A percentile compares a stretch with the other conserved stretches of the same genome.
phyloP scores from a whole-genome alignment of 2,329 filamentous ascomycete species.

The Pseudogymnoascus sp. region DNA sequence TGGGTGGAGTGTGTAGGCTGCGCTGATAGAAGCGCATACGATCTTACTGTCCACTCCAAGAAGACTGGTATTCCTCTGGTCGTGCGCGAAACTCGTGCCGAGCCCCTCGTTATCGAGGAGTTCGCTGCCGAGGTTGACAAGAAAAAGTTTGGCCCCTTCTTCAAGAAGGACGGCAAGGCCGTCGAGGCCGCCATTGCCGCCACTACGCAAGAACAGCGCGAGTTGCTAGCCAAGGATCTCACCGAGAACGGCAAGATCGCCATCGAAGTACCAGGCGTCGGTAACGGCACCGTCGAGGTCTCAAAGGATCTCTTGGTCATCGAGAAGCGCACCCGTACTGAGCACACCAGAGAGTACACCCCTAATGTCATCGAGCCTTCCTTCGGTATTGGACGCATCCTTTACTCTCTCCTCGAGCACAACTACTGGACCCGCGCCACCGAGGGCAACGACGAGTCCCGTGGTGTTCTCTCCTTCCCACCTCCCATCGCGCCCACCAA shows the following conservation, averaged over 20 bases:
- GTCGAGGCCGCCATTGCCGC: conserved; percentile 72
- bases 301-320: conserved; percentile 72
- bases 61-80: conserved; percentile 81
- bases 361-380: conserved; percentile 97
- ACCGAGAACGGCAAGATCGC: conserved; percentile 64
- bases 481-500: conserved; percentile 83
- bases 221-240: conserved; percentile 68
- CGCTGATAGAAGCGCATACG: conserved; percentile 90
- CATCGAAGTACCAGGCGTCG: conserved; percentile 61
- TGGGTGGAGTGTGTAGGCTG: conserved; percentile 99
- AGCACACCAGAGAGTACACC: conserved; percentile 82
- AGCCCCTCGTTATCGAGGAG: conserved; percentile 73
- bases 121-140: conserved; percentile 83
- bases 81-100: conserved; percentile 71
- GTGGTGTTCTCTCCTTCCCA: conserved; percentile 72
- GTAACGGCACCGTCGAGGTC: conserved; percentile 67
- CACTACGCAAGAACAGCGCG: conserved; percentile 70
- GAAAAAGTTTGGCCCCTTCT: conserved; percentile 91
- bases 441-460: conserved; percentile 68
- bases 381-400: conserved; percentile 90
- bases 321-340: conserved; percentile 71
- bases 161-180: conserved; percentile 87
- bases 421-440: conserved; percentile 77
- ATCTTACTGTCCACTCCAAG: conserved; percentile 84
- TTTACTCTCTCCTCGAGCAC: conserved; percentile 91